Base-by-base conservation (phyloP, 805 yeast genomes). In the Schwanniomyces vanrijiae region DNA sequence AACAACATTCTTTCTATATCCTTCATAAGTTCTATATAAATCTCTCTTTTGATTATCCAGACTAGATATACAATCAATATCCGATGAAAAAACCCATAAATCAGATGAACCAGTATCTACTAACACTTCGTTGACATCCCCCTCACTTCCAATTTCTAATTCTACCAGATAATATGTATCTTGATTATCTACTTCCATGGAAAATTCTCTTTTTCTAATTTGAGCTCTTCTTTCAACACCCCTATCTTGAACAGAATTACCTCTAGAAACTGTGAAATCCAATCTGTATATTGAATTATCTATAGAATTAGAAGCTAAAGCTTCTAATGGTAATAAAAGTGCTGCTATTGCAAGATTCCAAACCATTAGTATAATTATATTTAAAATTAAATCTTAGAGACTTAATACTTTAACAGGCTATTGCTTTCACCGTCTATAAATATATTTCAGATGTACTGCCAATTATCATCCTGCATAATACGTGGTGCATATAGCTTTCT, bases 51-150 rank as follows among this genome's bases (percentile, higher is more conserved):
- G 14, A 13, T 19, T 14, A 16, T 13, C 16, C 35, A 31, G 35
- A 16, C 20, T 31, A 31, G 8, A 6, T 31, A 10, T 52, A 46
- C 65, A 58, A 40, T 56, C 51, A 37, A 64, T 46, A 2, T 41
- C 34, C 6, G 47, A 7, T 5, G 49, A 37, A 31, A 22, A 35
- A 19, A 66, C 60, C 73, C 74, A 69, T 11, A 69, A 58, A 22
- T 58, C 56, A 2, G 64, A 53, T 0, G 71, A 66, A 0, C 72
- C 73, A 0, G 72, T 69, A 43, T 68, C 73, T 2, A 69, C 39
- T 29, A 67, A 47, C 5, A 68, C 58, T 22, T 55, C 57, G 2
- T 65, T 49, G 22, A 52, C 40, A 16, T 52, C 52, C 7, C 46
- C 46, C 16, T 56, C 56, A 21, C 62, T 54, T 6, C 66, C 66